Conservation (phyloP, 140 eudicot species). For the Erigeron philadelphicus region DNA sequence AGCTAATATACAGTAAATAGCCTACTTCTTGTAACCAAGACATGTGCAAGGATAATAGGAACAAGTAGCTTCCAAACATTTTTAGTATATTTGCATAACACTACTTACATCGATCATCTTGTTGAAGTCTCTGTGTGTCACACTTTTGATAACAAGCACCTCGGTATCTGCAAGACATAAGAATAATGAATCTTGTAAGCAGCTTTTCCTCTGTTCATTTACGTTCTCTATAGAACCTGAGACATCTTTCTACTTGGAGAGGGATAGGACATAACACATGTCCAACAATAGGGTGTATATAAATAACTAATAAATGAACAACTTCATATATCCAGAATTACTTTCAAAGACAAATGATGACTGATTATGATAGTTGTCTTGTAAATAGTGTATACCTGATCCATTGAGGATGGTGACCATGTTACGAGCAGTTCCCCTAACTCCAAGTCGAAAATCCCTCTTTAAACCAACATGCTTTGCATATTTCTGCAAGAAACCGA, state of each 20-base stretch:
- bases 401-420: conserved; percentile 83
- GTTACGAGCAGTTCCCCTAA: conserved; percentile 95
- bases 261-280: no score
- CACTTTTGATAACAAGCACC: conserved; percentile 91
- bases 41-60: not conserved
- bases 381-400: conserved; percentile 46
- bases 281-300: no score
- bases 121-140: conserved; percentile 87
- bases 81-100: not conserved
- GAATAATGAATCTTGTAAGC: not conserved
- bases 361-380: conserved; percentile 7
- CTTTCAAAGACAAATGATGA: conserved; percentile 1
- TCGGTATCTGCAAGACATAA: conserved; percentile 61
- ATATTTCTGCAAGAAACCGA: conserved; percentile 58
- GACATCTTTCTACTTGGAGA: not conserved
- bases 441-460: conserved; percentile 91
- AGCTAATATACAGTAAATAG: conserved; percentile 20
- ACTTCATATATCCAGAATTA: conserved; percentile 5
- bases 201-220: conserved; percentile 8
- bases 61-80: not conserved
- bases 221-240: conserved; percentile 9
- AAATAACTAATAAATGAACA: not conserved
- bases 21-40: not conserved
- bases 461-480: conserved; percentile 89
- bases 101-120: conserved; percentile 75